Conservation (phyloP, 768 basidiomycete species). For the Steccherinum ochraceum region DNA sequence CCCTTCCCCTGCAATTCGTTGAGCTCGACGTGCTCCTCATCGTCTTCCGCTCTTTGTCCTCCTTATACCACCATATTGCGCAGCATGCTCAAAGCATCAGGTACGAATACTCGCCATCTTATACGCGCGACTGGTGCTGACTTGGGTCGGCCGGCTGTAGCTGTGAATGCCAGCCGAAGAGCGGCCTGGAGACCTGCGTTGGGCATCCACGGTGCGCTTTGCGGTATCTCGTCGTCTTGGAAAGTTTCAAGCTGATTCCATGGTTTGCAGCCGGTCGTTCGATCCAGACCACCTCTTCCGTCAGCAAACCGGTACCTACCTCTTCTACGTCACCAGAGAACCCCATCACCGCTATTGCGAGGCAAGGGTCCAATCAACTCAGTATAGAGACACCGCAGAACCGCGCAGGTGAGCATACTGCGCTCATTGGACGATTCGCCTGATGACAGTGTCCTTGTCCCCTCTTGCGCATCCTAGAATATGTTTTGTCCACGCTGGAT, state of each 20-base stretch:
- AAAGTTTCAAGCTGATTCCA: too few relatives aligned
- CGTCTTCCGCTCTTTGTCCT: not conserved
- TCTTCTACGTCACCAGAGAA: constrained; percentile 37
- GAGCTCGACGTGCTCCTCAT: not conserved
- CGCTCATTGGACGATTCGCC: not conserved
- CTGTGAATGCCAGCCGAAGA: constrained; percentile 35
- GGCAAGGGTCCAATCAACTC: constrained; percentile 74
- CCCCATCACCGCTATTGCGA: constrained; percentile 68
- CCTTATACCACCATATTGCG: constrained; percentile 44
- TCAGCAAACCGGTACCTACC: constrained; percentile 35
- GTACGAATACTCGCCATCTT: constrained; percentile 23
- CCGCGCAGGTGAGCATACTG: constrained; percentile 59
- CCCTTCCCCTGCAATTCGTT: not conserved
- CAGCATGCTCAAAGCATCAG: constrained; percentile 28
- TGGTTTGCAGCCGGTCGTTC: constrained; percentile 28
- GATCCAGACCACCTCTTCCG: constrained; percentile 47
- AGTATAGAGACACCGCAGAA: constrained; percentile 88
- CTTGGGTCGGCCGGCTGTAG: too few relatives aligned
- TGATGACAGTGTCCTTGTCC: constrained; percentile 1
- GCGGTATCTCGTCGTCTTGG: not conserved
- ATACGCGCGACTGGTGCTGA: too few relatives aligned
- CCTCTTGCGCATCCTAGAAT: constrained; percentile 48
- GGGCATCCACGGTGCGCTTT: constrained; percentile 36
- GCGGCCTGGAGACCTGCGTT: constrained; percentile 39
- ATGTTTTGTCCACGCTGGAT: constrained; percentile 93